Evolutionary conservation across 306 rosid species (phyloP).

Genomic region (Elaeagnus macrophylla): DNA sequence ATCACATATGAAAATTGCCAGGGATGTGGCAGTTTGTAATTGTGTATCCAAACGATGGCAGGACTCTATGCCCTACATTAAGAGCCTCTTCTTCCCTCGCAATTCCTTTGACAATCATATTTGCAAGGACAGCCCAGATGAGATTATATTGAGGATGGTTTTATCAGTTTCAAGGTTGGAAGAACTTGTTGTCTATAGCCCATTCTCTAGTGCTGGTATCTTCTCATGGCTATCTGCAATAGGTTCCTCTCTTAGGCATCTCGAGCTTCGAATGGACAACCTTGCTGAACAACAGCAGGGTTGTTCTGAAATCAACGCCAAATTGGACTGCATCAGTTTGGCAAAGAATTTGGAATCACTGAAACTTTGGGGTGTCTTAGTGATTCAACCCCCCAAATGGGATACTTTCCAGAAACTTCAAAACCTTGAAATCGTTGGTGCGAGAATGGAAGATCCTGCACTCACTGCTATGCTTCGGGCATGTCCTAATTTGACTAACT

Average conservation of each 20-base stretch:
- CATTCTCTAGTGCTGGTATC: conserved; percentile 72
- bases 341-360: conserved; percentile 67
- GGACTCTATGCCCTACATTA: conserved; percentile 49
- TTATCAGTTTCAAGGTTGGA: conserved; percentile 47
- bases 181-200: conserved; percentile 69
- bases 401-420: conserved; percentile 48
- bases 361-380: conserved; percentile 85
- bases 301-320: conserved; percentile 45
- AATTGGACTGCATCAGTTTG: conserved; percentile 50
- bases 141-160: conserved; percentile 55
- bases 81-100: conserved; percentile 71
- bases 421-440: conserved; percentile 83
- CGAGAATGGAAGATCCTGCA: conserved; percentile 55
- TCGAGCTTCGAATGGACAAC: conserved; percentile 88
- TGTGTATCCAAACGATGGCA: conserved; percentile 87
- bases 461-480: conserved; percentile 43
- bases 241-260: conserved; percentile 50
- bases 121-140: conserved; percentile 40
- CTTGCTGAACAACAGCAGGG: conserved; percentile 33
- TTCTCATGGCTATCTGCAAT: conserved; percentile 59
- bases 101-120: conserved; percentile 50
- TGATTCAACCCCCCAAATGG: conserved; percentile 68
- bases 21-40: conserved; percentile 77
- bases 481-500: conserved; percentile 57
- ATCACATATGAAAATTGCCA: conserved; percentile 55